phyloP scores from a whole-genome alignment of 176 grass and related monocot genomes.

The Eleusine indica region DNA sequence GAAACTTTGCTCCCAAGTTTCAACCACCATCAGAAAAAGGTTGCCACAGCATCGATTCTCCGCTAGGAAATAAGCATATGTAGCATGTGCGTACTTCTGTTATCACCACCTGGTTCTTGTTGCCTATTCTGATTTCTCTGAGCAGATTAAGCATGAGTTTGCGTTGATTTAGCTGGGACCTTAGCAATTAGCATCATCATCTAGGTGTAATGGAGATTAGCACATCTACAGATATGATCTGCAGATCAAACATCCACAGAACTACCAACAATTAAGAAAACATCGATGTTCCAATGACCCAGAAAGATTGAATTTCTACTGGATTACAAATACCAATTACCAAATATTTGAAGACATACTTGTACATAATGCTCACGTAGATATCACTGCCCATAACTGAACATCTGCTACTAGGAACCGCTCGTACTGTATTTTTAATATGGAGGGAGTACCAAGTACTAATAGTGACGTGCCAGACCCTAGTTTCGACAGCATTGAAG shows the following conservation, averaged over 20 bases:
- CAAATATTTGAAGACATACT: background rate
- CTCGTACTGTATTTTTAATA: background rate
- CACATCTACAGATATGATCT: background rate
- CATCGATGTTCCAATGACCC: background rate
- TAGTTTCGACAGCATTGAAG: conserved; percentile 31
- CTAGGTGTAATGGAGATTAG: background rate
- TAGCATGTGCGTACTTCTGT: conserved; percentile 35
- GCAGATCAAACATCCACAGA: background rate
- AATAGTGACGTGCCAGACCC: conserved; percentile 1
- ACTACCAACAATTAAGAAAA: conserved; percentile 12
- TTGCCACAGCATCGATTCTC: conserved; percentile 28
- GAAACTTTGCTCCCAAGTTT: conserved; percentile 17
- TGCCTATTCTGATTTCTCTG: conserved; percentile 1
- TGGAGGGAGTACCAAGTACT: background rate
- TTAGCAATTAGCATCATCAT: background rate
- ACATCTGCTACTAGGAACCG: background rate
- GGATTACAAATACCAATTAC: background rate
- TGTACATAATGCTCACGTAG: background rate
- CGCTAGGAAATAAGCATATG: conserved; percentile 22
- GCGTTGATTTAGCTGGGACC: background rate
- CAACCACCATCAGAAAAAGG: conserved; percentile 18
- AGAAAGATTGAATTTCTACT: conserved; percentile 1
- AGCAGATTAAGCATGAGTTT: background rate
- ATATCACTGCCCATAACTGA: conserved; percentile 10
- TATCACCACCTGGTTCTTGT: background rate